Conservation (phyloP, 192 early-diverging fungal species). For the Cetraspora pellucida region DNA sequence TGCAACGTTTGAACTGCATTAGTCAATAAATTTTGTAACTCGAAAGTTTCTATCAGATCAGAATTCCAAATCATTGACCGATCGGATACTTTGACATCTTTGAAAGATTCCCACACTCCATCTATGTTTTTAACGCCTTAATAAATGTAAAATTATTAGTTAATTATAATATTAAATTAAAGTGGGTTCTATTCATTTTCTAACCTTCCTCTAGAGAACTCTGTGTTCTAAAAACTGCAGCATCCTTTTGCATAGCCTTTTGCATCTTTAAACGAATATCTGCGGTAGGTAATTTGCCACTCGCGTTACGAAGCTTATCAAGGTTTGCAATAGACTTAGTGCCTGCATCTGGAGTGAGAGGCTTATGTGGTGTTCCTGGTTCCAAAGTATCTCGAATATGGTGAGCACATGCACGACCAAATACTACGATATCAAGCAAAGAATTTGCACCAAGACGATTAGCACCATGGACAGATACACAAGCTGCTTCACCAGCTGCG, state of each 20-base stretch:
- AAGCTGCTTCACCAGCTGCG: slow-evolving; percentile 97
- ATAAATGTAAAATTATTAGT: background rate
- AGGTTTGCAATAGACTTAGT: slow-evolving; percentile 90
- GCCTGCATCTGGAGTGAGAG: slow-evolving; percentile 83
- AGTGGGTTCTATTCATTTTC: background rate
- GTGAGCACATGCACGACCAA: slow-evolving; percentile 94
- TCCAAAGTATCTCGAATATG: slow-evolving; percentile 90
- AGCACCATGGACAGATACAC: slow-evolving; percentile 98
- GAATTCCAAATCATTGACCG: slow-evolving; percentile 98
- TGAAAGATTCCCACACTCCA: slow-evolving; percentile 76
- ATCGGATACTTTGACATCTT: slow-evolving; percentile 87
- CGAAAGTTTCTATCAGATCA: slow-evolving; percentile 93
- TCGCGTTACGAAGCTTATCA: slow-evolving; percentile 87
- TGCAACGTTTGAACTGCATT: slow-evolving; percentile 92
- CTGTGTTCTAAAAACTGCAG: slow-evolving; percentile 97
- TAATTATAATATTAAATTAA: background rate
- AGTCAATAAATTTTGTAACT: slow-evolving; percentile 97
- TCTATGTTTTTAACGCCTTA: slow-evolving; percentile 78
- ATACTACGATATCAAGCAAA: slow-evolving; percentile 96
- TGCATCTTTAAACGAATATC: slow-evolving; percentile 94
- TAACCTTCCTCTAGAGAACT: slow-evolving; percentile 77
- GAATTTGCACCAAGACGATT: slow-evolving; percentile 99
- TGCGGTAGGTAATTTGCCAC: slow-evolving; percentile 79
- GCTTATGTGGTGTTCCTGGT: slow-evolving; percentile 83
- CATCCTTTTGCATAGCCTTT: slow-evolving; percentile 96